phyloP scores from a whole-genome alignment of 2,329 filamentous ascomycete species.

The Byssothecium circinans region DNA sequence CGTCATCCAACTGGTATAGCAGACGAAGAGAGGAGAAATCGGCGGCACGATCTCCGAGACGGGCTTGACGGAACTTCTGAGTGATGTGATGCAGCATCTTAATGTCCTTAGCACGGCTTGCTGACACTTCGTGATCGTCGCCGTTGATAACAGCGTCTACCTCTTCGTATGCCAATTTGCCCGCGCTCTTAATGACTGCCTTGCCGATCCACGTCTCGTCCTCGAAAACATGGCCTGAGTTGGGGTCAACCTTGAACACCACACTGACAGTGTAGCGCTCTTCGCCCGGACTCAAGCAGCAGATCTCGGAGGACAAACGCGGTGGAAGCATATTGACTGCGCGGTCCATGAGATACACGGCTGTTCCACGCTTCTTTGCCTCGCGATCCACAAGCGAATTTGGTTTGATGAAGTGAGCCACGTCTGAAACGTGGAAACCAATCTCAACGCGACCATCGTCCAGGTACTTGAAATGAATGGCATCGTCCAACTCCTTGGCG shows the following conservation, averaged over 20 bases:
- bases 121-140: slow-evolving; percentile 65
- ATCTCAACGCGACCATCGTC: slow-evolving; percentile 87
- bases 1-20: slow-evolving; percentile 91
- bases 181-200: slow-evolving; percentile 86
- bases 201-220: slow-evolving; percentile 94
- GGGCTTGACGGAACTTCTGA: slow-evolving; percentile 86
- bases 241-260: slow-evolving; percentile 84
- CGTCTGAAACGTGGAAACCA: slow-evolving; percentile 91
- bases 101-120: slow-evolving; percentile 73
- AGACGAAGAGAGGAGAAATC: slow-evolving; percentile 84
- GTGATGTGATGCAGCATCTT: slow-evolving; percentile 78
- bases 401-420: slow-evolving; percentile 94
- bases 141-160: slow-evolving; percentile 80
- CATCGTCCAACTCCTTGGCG: slow-evolving; percentile 85
- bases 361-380: slow-evolving; percentile 95
- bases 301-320: slow-evolving; percentile 82
- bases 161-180: slow-evolving; percentile 80
- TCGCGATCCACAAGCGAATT: slow-evolving; percentile 96
- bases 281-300: slow-evolving; percentile 82
- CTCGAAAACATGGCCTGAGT: slow-evolving; percentile 76
- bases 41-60: slow-evolving; percentile 77
- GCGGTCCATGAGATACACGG: slow-evolving; percentile 91
- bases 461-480: slow-evolving; percentile 85
- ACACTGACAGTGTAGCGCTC: slow-evolving; percentile 91
- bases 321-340: slow-evolving; percentile 84